Base-by-base conservation (phyloP, 805 yeast genomes). In the Lipomyces starkeyi region DNA sequence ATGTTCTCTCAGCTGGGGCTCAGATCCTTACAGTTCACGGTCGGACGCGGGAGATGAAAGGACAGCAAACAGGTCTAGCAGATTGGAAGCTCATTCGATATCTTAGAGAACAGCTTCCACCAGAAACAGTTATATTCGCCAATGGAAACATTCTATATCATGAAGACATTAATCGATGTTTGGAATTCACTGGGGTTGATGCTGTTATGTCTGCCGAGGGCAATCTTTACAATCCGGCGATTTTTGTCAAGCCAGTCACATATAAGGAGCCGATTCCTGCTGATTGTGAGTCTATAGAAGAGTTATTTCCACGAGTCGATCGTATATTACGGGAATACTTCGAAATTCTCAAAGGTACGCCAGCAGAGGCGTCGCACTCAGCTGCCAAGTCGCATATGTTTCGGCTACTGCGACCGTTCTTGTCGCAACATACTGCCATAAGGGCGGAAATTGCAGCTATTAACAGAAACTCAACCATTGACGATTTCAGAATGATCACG, bases 121-220 rank as follows among this genome's bases (percentile, higher is more conserved):
- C 94, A 0, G 95, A 88, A 59, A 92, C 94, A 1, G 98, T 95
- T 0, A 89, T 95, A 73, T 91, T 95, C 75, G 91, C 97, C 56
- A 95, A 95, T 77, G 99, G 99, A 5, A 95, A 95, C 78, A 86
- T 95, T n/a, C 80, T 95, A 58, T 95, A 95, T 75, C 91, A 97
- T 0, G 90, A 88, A 56, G 98, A 95, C 77, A 81, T 94, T 29
- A 82, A 83, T 0, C 83, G 95, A 69, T 90, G 97, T 77, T 76
- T 87, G 57, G 83, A 82, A 1, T 84, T 81, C 8, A 86, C 91
- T 3, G 81, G 80, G 0, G 90, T 95, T 71, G 98, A 95, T 79
- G 97, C 93, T 0, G 95, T 95, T 20, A 95, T 95, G 99, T 88
- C 96, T 55, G 99, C 99, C 0, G 99, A 95, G 78, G 97, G 97